Conservation (phyloP, 108 stramenopile species). For the Cylindrotheca closterium region DNA sequence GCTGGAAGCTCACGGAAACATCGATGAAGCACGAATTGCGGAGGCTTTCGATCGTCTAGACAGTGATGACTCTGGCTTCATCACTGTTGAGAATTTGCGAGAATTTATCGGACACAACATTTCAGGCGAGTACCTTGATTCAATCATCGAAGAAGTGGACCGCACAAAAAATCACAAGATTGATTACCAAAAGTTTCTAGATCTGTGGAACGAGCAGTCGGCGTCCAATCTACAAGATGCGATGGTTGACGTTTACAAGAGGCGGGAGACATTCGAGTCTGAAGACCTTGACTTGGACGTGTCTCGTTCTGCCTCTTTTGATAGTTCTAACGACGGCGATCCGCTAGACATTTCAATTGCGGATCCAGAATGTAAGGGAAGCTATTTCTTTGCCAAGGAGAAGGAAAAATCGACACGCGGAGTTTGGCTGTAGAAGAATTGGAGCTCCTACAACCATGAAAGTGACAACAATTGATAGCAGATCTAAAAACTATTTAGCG, state of each 20-base stretch:
- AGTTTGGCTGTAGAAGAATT: slow-evolving; percentile 30
- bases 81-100: slow-evolving; percentile 50
- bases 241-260: slow-evolving; percentile 8
- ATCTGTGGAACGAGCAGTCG: slow-evolving; percentile 21
- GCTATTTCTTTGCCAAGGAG: slow-evolving; percentile 25
- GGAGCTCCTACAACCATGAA: no score
- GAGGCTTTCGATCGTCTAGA: slow-evolving; percentile 93
- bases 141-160: slow-evolving; percentile 93
- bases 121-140: slow-evolving; percentile 52
- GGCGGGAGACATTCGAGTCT: slow-evolving; percentile 10
- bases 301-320: background rate
- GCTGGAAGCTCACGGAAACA: slow-evolving; percentile 72
- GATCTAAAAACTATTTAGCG: no score
- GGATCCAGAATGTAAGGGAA: slow-evolving; percentile 11
- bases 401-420: slow-evolving; percentile 39
- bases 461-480: no score
- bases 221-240: slow-evolving; percentile 5
- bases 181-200: slow-evolving; percentile 69
- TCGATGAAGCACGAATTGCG: slow-evolving; percentile 80
- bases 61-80: slow-evolving; percentile 85
- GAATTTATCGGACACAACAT: slow-evolving; percentile 69
- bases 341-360: background rate
- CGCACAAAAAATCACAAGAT: slow-evolving; percentile 64
- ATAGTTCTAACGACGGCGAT: background rate
- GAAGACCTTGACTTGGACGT: background rate